phyloP scores from a whole-genome alignment of 768 basidiomycete genomes.

The Leccinum boreale region DNA sequence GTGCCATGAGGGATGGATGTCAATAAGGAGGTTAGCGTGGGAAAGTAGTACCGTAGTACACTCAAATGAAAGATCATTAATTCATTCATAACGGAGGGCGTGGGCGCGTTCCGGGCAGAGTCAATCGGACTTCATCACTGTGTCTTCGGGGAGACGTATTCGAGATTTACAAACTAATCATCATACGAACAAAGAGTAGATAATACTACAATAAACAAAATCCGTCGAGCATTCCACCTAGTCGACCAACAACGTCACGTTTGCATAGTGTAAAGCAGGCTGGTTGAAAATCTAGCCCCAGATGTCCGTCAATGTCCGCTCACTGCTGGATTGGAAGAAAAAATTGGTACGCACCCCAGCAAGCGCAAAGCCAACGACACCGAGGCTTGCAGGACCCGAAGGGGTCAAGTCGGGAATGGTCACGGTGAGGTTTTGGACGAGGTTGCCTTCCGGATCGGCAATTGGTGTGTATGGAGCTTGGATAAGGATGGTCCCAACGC shows the following conservation, averaged over 20 bases:
- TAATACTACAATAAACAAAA: neutral
- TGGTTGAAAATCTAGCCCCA: neutral
- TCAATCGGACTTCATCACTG: neutral
- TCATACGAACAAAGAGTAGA: neutral
- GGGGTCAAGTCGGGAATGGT: neutral
- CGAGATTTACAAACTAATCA: neutral
- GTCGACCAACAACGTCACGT: neutral
- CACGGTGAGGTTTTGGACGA: neutral
- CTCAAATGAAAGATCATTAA: too few relatives aligned
- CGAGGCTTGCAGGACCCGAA: neutral
- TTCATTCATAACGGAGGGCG: too few relatives aligned
- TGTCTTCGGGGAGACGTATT: neutral
- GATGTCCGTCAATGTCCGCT: neutral
- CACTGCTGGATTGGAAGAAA: neutral
- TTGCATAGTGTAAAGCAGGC: neutral
- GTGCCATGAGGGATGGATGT: too few relatives aligned
- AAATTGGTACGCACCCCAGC: neutral
- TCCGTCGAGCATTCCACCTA: neutral
- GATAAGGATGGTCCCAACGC: neutral
- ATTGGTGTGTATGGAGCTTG: neutral
- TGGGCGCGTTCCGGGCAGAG: neutral
- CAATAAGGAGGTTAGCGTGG: too few relatives aligned
- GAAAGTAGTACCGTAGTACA: too few relatives aligned
- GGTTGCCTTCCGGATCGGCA: neutral
- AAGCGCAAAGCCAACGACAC: neutral